Conservation (phyloP, 2,329 filamentous ascomycete species). For the Sclerotinia glacialis region DNA sequence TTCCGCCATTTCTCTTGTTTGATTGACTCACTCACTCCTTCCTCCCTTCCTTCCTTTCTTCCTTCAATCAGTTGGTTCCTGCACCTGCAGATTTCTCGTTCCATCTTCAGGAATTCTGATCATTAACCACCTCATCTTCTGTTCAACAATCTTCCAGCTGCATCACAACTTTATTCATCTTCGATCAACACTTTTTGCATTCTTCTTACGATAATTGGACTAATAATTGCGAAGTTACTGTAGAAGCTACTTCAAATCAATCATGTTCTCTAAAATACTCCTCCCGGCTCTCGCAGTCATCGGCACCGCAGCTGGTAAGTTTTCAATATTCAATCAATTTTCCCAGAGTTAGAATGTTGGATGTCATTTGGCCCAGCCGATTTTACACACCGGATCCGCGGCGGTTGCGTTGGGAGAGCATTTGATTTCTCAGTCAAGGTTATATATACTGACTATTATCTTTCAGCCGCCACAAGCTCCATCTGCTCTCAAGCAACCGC, state of each 20-base stretch:
- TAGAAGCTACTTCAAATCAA: slow-evolving; percentile 20
- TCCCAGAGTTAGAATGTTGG: background rate
- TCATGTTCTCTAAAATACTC: slow-evolving; percentile 19
- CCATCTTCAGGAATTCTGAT: slow-evolving; percentile 2
- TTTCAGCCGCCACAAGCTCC: slow-evolving; percentile 19
- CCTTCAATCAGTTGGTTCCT: background rate
- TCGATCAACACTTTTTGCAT: slow-evolving; percentile 17
- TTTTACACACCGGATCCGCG: background rate
- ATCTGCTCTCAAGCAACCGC: slow-evolving; percentile 36
- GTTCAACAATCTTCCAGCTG: background rate
- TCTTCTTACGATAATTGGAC: slow-evolving; percentile 17
- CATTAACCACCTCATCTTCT: slow-evolving; percentile 1
- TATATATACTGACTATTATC: background rate
- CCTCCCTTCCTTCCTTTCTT: slow-evolving; percentile 13
- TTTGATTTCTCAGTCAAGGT: background rate
- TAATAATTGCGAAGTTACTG: slow-evolving; percentile 20
- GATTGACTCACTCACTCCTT: too few relatives aligned
- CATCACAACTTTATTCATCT: slow-evolving; percentile 13
- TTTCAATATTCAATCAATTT: background rate
- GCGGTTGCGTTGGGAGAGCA: background rate
- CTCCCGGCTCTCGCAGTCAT: slow-evolving; percentile 22
- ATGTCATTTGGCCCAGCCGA: background rate
- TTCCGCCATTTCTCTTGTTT: background rate
- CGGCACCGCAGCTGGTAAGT: slow-evolving; percentile 19
- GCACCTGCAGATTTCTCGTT: background rate